A percentile compares a stretch with the other conserved stretches of the same genome.
Conservation (phyloP, 768 basidiomycete species). For the Boletus reticuloceps region DNA sequence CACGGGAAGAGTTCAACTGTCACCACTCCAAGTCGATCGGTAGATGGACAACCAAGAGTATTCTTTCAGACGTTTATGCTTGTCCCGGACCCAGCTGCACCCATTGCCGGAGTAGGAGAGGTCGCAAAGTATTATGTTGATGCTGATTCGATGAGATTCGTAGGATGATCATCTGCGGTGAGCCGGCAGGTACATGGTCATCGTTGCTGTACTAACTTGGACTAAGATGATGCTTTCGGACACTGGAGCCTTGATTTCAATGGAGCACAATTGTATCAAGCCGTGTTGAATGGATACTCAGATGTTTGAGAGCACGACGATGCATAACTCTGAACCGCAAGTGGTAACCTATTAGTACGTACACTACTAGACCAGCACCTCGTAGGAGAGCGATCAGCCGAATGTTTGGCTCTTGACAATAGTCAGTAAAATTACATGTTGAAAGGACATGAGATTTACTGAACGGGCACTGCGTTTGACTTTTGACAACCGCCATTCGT, state of each 20-base stretch:
- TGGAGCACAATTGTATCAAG: not conserved
- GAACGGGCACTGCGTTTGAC: conserved; percentile 89
- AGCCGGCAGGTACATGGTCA: not conserved
- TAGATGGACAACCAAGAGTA: conserved; percentile 79
- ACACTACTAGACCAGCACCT: conserved; percentile 1
- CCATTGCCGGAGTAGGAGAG: conserved; percentile 64
- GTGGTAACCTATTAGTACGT: conserved; percentile 11
- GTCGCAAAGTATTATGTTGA: conserved; percentile 81
- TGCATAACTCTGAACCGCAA: not conserved
- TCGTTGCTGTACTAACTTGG: not conserved
- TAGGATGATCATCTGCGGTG: conserved; percentile 48
- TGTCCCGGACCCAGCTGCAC: conserved; percentile 66
- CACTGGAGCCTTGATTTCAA: not conserved
- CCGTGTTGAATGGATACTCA: too few species aligned
- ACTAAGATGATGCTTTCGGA: not conserved
- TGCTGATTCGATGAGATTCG: conserved; percentile 78
- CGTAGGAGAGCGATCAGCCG: conserved; percentile 45
- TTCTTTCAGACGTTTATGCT: conserved; percentile 89
- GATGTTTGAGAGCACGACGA: not conserved
- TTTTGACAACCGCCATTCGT: conserved; percentile 93
- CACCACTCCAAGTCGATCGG: conserved; percentile 44
- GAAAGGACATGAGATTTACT: conserved; percentile 36
- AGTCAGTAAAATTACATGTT: conserved; percentile 12
- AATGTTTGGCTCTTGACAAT: conserved; percentile 79
- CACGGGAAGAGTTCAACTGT: conserved; percentile 60